These are phyloP conservation scores for Nemania sp. DNA, from an alignment of 2,329 filamentous ascomycete genomes.

Conservation along the genomic window DNA sequence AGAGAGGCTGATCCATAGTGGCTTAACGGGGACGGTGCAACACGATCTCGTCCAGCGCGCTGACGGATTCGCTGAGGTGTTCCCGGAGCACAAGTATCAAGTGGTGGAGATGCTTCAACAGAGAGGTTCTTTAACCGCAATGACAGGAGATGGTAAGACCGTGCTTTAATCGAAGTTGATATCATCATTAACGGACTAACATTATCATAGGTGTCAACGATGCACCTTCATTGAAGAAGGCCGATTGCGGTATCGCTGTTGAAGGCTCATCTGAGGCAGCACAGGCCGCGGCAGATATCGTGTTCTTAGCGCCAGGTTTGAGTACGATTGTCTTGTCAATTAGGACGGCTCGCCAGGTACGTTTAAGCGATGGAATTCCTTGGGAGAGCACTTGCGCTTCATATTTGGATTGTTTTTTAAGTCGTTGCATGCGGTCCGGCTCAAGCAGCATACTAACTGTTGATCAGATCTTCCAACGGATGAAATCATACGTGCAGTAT, in stretches of 20 bases:
- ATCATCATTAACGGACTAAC: conserved; percentile 19
- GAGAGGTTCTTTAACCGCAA: conserved; percentile 78
- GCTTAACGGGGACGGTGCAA: conserved; percentile 77
- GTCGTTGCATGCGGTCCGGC: neutral
- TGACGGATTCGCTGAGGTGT: conserved; percentile 79
- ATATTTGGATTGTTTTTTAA: neutral
- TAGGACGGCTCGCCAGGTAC: conserved; percentile 72
- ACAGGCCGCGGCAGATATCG: conserved; percentile 78
- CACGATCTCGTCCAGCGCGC: conserved; percentile 82
- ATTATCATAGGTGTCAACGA: conserved; percentile 71
- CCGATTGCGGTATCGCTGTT: conserved; percentile 79
- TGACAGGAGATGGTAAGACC: conserved; percentile 74
- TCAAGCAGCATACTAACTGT: conserved; percentile 26
- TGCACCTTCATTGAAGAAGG: conserved; percentile 79
- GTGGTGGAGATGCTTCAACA: conserved; percentile 82
- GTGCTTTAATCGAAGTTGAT: neutral
- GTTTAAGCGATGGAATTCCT: conserved; percentile 9
- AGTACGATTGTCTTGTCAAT: conserved; percentile 78
- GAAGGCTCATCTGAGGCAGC: conserved; percentile 79
- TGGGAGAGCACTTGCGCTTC: neutral
- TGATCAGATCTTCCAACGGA: conserved; percentile 77
- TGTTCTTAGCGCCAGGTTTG: conserved; percentile 79
- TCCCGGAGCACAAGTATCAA: conserved; percentile 81
- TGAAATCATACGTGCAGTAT: conserved; percentile 83
- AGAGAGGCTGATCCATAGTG: conserved; percentile 80